Base-by-base conservation (phyloP, 192 early-diverging fungal genomes). In the Backusella sp. region DNA sequence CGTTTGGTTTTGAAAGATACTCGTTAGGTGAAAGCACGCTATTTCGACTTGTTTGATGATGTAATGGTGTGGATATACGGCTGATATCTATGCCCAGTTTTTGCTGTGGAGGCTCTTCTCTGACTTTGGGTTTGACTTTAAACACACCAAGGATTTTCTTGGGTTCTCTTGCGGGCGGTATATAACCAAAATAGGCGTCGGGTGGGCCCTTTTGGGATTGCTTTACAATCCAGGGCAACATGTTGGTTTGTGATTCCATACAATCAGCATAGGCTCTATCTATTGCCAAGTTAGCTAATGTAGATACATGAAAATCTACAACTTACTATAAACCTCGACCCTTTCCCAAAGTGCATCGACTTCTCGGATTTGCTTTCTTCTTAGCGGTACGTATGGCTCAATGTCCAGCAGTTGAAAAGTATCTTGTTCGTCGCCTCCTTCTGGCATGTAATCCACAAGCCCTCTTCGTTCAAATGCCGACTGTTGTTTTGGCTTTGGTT, bases 181-280 rank as follows among this genome's bases (percentile, higher is more conserved):
- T 74, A 21, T 74, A 74, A 32, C 62, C 62, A 66, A 77, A 75
- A 37, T 71, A 41, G 11, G 67, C 30, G 71, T 77, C 76, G 11
- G 80, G 76, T 5, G 74, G 70, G 0, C 80, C 80, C 37, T 77
- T 81, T 21, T 52, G 68, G 23, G 68, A 49, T 37, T 81, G 80
- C 14, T 77, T 81, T 34, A 74, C 75, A 7, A 81, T 37, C 80
- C 80, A 81, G 26, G 56, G 52, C 8, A 66, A 26, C 2, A 81
- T 17, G n/a, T 74, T 56, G 6, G 80, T 81, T 17, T 52, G 17
- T 34, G 76, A 68, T 28, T 59, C 35, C 28, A 81, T 71, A 41
- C 75, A 77, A 21, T 77, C 71, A 34, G 32, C 52, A 46, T 75
- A 81, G 14, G 72, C 76, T 14, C 67, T 30, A 59, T 77, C 80